Base-by-base conservation (phyloP, 2,329 filamentous ascomycete genomes). In the Beauveria rudraprayagi region DNA sequence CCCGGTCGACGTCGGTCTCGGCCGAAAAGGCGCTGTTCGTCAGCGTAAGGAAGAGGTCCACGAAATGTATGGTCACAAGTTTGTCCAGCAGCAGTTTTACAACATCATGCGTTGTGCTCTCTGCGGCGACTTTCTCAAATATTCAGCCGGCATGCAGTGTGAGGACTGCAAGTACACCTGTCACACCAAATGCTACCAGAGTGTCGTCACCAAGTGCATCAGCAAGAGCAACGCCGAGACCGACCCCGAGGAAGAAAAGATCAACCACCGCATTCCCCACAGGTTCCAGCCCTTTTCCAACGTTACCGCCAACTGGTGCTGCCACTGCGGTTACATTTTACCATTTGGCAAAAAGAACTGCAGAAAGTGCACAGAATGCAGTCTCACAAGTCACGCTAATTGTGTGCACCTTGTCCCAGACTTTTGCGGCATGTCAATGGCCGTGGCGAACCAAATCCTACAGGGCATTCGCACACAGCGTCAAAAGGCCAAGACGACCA, bases 91-190 rank as follows among this genome's bases (percentile, higher is more conserved):
- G 73, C 94, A 97, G 74, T 99, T 99, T 76, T 99, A 97, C 86
- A 99, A 97, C 82, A 97, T 99, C 71, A 99, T 99, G 94, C 93
- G 94, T 64, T 99, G 94, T 76, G 94, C 94, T 16, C 86, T 97
- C 41, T 99, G 94, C 73, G 94, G 92, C 63, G 94, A 99, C 67
- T 97, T 99, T 71, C 88, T 99, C 77, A 99, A 97, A 73, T 97
- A 97, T 73, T 95, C 93, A 54, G 91, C 94, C 24, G 94, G 94
- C 64, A 99, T 99, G 93, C 94, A 99, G 77, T 99, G 94, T 75
- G 90, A 95, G 66, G 94, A 99, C 77, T 99, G 94, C 88, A 97
- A 97, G 77, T 97, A 97, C 77, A 97, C 93, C 44, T 99, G 94
- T 76, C 94, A 99, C 76, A 93, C 91, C 69, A 97, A 97, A 77